Evolutionary conservation across 306 rosid species (phyloP), one percentile per base, ranked within the genome.

Genomic region (Prunus fruticosa): DNA sequence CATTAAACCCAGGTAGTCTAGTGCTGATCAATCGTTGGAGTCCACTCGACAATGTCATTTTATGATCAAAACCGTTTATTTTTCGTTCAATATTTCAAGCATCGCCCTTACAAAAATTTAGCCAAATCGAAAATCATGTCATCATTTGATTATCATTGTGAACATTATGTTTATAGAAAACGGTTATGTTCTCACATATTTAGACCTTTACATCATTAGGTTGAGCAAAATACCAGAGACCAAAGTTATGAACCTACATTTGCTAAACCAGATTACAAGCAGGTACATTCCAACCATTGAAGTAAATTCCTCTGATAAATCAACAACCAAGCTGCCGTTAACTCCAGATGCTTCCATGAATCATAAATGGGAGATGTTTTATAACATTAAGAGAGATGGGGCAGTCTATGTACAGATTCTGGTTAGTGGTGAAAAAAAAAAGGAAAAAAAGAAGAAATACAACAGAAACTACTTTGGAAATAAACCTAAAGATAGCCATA

Each of bases 321-420:
- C 20, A 52, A 16, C 49, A 13, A 23, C 30, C 6, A 47, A 28
- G 30, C 46, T 63, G 28, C 74, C 8, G 18, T 25, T 25, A 22
- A 52, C 30, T 49, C 77, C 46, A 38, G 19, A 57, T 57, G 70
- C 58, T 72, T 81, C 73, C 81, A 73, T 58, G 81, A 76, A 50
- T 23, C 75, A 78, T 52, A 84, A 79, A 50, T 22, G 64, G 67
- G 67, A 32, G 67, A 49, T 73, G 82, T 76, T 79, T 86, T 71
- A 72, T 62, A 86, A 77, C 83, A 84, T 80, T 75, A 84, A 72
- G 72, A 72, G 72, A 80, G 81, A 87, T 83, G 71, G 38, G 67
- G 86, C 83, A 74, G 77, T 69, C 84, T 82, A 87, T 86, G 83
- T 83, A 88, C 94, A 89, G 73, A 84, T 80, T 81, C 76, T 78